phyloP scores from a whole-genome alignment of 768 basidiomycete species.

The Macrolepiota albuminosa region DNA sequence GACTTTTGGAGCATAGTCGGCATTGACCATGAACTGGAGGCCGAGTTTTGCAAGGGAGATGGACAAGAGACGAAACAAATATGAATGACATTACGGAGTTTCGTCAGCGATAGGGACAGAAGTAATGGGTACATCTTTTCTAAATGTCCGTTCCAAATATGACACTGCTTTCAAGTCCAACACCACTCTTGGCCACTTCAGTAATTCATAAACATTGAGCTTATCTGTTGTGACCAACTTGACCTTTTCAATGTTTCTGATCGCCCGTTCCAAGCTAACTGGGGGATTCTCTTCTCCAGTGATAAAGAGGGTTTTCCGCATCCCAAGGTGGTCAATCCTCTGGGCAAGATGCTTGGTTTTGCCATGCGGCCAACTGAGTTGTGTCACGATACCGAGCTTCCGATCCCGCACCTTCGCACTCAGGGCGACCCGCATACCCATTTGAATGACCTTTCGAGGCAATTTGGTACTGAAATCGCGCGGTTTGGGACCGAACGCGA shows the following conservation, averaged over 20 bases:
- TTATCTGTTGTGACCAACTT: slow-evolving; percentile 60
- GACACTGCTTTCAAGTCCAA: slow-evolving; percentile 84
- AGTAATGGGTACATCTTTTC: slow-evolving; percentile 35
- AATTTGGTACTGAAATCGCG: slow-evolving; percentile 90
- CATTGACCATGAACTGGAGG: neutral
- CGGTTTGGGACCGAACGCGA: slow-evolving; percentile 88
- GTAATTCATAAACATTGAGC: slow-evolving; percentile 73
- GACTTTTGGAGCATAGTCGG: neutral
- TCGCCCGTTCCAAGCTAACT: slow-evolving; percentile 52
- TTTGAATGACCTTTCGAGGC: slow-evolving; percentile 86
- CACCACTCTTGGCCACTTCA: slow-evolving; percentile 80
- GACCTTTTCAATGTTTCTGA: slow-evolving; percentile 68
- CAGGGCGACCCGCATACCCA: slow-evolving; percentile 90
- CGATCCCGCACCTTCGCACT: slow-evolving; percentile 78
- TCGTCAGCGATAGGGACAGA: slow-evolving; percentile 2
- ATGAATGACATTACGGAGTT: neutral
- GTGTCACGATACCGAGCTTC: slow-evolving; percentile 69
- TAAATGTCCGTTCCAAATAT: slow-evolving; percentile 60
- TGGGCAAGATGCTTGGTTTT: slow-evolving; percentile 68
- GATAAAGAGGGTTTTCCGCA: slow-evolving; percentile 74
- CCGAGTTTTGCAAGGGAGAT: neutral
- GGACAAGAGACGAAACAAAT: neutral
- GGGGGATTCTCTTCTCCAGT: slow-evolving; percentile 57
- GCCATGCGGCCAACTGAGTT: slow-evolving; percentile 63
- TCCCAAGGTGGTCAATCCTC: slow-evolving; percentile 59